Evolutionary conservation across 495 filamentous ascomycete genomes (phyloP), one percentile per base, ranked within the genome.

Genomic region (Acidomyces sp.): DNA sequence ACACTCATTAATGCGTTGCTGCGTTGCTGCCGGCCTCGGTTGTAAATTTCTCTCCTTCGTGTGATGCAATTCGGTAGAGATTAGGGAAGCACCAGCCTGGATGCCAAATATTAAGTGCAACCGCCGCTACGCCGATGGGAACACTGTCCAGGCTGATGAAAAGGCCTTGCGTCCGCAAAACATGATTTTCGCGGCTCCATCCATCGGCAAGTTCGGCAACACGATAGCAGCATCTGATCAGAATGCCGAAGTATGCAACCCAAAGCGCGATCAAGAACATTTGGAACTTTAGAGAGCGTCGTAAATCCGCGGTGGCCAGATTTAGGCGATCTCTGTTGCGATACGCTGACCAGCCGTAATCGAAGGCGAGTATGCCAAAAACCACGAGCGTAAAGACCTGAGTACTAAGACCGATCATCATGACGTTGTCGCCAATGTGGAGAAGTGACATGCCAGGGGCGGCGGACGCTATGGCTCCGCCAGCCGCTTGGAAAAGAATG

Each of bases 141-240:
- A 69, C 63, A 41, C 66, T 62, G 32, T 73, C 69, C n/a, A 73
- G 49, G 3, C 34, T 62, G 43, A 70, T 65, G 40, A 73, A 73
- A 6, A 67, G 46, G 0, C 51, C 47, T 51, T 71, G 55, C n/a
- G 67, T 39, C 7, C 38, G 36, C 33, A 62, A 54, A 11, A 71
- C 62, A 23, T 67, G 38, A 6, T 41, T 39, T 3, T 68, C 4
- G 5, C 2, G n/a, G 26, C 6, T 11, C 42, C 19, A 12, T 32
- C 42, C 42, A 68, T 60, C 40, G 55, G 57, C 37, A 65, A 53
- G 48, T 50, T 74, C 70, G 13, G 56, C 68, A 34, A 72, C 63
- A 6, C 70, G 58, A 44, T 69, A 74, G 2, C 45, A 48, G 51
- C 70, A 72, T 3, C 70, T 48, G 6, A 57, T 61, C 15, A 69